A percentile compares a stretch with the other conserved stretches of the same genome.
Evolutionary conservation across 129 eudicot species (phyloP).

Genomic region (Artemisia tridentata): DNA sequence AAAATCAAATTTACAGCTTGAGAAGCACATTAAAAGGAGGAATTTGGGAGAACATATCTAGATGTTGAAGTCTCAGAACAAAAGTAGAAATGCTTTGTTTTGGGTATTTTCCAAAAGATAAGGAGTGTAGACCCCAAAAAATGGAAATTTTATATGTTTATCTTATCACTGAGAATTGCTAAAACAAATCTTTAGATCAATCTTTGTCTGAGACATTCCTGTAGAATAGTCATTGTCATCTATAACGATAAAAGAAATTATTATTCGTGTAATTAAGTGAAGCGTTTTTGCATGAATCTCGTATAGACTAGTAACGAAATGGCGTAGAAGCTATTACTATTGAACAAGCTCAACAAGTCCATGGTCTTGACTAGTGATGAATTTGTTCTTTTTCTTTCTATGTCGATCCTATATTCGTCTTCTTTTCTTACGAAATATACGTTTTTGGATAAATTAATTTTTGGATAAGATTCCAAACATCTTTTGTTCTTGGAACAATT

Average conservation of each 20-base stretch:
- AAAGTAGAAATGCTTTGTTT: constrained; percentile 10
- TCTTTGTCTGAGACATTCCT: too few relatives aligned
- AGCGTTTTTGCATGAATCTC: too few relatives aligned
- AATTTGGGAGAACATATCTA: constrained; percentile 12
- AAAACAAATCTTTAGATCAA: too few relatives aligned
- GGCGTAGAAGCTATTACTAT: too few relatives aligned
- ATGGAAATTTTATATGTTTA: too few relatives aligned
- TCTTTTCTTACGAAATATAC: not conserved
- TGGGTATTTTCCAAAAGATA: constrained; percentile 21
- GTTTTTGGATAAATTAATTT: not conserved
- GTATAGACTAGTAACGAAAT: too few relatives aligned
- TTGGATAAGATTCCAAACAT: constrained; percentile 4
- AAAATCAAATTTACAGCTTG: constrained; percentile 25
- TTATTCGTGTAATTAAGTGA: too few relatives aligned
- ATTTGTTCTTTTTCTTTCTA: not conserved
- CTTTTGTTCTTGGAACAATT: constrained; percentile 10
- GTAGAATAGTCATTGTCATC: too few relatives aligned
- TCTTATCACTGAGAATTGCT: too few relatives aligned
- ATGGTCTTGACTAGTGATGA: not conserved
- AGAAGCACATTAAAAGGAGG: constrained; percentile 24
- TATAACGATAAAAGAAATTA: too few relatives aligned
- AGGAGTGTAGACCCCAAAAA: not conserved
- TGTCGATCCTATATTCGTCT: constrained; percentile 11
- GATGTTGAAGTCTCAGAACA: constrained; percentile 21
- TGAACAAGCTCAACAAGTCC: not conserved